Base-by-base conservation (phyloP, 345 rosid genomes). In the Litchi chinensis region DNA sequence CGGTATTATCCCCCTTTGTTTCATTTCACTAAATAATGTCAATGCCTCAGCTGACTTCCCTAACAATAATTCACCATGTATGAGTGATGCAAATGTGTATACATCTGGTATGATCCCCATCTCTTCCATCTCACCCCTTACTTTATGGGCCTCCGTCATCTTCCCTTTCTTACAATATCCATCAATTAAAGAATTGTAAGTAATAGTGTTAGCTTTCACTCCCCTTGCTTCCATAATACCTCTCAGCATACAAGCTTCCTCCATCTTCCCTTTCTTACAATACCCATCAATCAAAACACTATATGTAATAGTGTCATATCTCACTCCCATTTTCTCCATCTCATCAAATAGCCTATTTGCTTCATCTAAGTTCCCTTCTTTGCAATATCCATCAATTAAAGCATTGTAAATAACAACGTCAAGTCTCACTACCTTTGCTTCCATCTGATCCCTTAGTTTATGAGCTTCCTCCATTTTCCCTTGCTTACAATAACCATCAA, bases 1-100 rank as follows among this genome's bases (percentile, higher is more conserved):
- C 74, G 86, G 86, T 28, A 81, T 76, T 57, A 91, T 68, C 60
- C 95, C 91, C 81, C 80, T 88, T 15, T 24, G 73, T 46, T 81
- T 71, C 90, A 90, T 88, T 87, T 89, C 89, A 32, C 75, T 76
- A 71, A 91, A 89, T 32, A 93, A 85, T 80, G 83, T 83, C 84
- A 91, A 37, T 21, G 96, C 98, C 70, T 87, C 85, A 7, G 89
- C 97, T 71, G 91, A 68, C 56, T 80, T 83, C 54, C 93, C 96
- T 57, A 81, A 81, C 82, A 85, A 77, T 79, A 95, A 91, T 82
- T 95, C 95, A 65, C 96, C 93, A 0, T 91, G 96, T 63, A 95
- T 76, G 57, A 95, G 93, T 15, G 95, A 91, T 13, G 96, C 86
- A 79, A 89, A 91, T 19, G 98, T 93, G 80, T 89, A 92, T 32